Conservation (phyloP, 306 rosid species). For the Potentilla sterilis region DNA sequence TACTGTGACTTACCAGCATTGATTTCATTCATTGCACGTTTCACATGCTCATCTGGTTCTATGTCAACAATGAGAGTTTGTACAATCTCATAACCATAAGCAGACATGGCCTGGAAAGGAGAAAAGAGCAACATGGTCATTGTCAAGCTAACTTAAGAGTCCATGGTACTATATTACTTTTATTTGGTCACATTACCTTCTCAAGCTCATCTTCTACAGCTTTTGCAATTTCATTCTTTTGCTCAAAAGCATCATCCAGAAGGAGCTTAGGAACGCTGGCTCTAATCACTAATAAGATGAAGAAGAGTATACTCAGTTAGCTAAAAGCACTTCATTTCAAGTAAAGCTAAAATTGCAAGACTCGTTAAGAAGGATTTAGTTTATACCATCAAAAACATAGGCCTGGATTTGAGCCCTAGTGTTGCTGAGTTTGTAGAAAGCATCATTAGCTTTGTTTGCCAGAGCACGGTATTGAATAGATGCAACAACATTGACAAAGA, state of each 20-base stretch:
- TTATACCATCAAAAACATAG: slow-evolving; percentile 87
- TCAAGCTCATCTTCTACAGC: slow-evolving; percentile 92
- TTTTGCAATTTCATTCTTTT: slow-evolving; percentile 87
- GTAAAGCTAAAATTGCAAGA: slow-evolving; percentile 1
- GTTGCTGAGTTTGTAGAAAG: slow-evolving; percentile 93
- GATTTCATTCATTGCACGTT: slow-evolving; percentile 96
- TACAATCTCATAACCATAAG: slow-evolving; percentile 89
- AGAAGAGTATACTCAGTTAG: slow-evolving; percentile 19
- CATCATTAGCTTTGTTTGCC: slow-evolving; percentile 77
- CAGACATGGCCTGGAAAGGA: slow-evolving; percentile 89
- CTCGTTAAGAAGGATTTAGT: slow-evolving; percentile 22
- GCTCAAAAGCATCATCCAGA: slow-evolving; percentile 91
- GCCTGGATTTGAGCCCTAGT: slow-evolving; percentile 88
- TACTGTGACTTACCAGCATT: slow-evolving; percentile 64
- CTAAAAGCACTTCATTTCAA: slow-evolving; percentile 5
- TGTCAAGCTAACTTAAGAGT: slow-evolving; percentile 13
- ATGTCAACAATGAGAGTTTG: slow-evolving; percentile 87
- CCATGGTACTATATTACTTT: slow-evolving; percentile 3
- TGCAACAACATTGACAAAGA: slow-evolving; percentile 90
- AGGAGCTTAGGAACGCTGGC: slow-evolving; percentile 88
- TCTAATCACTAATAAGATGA: slow-evolving; percentile 55
- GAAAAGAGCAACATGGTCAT: slow-evolving; percentile 17
- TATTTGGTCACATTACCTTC: slow-evolving; percentile 47
- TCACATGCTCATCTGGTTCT: slow-evolving; percentile 86
- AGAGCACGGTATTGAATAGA: slow-evolving; percentile 88